Evolutionary conservation across 495 filamentous ascomycete species (phyloP), one percentile per base, ranked within the genome.

Genomic region (Trichoderma virens): DNA sequence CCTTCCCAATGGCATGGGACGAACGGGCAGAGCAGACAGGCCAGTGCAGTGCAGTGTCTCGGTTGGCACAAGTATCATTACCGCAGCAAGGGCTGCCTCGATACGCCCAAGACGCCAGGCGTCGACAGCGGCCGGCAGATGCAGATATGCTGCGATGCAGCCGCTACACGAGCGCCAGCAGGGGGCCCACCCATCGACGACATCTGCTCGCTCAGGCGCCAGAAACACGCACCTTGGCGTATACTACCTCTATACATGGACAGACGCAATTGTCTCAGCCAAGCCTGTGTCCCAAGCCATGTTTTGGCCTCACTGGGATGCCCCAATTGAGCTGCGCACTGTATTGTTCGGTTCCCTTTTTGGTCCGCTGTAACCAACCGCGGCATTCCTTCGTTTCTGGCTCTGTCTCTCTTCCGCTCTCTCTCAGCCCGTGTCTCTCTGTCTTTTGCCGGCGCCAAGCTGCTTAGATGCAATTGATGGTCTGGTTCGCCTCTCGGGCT

Each of bases 1-100:
- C 51, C 51, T 56, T 56, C 51, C 51, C 51, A 56, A 56, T 56
- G 51, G 51, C 51, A 56, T 56, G 51, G 51, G 51, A 56, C 51
- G 51, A n/a, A 41, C 38, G 38, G 43, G 9, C 14, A 56, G 23
- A 56, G 27, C 23, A 56, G 51, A 56, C 2, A 30, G 25, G 51
- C 16, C 51, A 30, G 51, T 56, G 51, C 2, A 30, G 25, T 20
- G 7, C 51, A 30, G 51, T 56, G 51, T 56, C 51, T 56, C 51
- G 51, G 51, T 56, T 56, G 23, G 7, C 25, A 16, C 7, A 56
- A 23, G n/a, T 7, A 2, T 5, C 3, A 6, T 2, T 51, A 25
- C 16, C 2, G 45, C 18, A n/a, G 3, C 45, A 51, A 56, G 51
- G 25, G 51, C n/a, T 27, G 45, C 4, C 11, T 51, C 3, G 45